phyloP scores from a whole-genome alignment of 495 filamentous ascomycete species.

The Hypoxylon subgilvum region DNA sequence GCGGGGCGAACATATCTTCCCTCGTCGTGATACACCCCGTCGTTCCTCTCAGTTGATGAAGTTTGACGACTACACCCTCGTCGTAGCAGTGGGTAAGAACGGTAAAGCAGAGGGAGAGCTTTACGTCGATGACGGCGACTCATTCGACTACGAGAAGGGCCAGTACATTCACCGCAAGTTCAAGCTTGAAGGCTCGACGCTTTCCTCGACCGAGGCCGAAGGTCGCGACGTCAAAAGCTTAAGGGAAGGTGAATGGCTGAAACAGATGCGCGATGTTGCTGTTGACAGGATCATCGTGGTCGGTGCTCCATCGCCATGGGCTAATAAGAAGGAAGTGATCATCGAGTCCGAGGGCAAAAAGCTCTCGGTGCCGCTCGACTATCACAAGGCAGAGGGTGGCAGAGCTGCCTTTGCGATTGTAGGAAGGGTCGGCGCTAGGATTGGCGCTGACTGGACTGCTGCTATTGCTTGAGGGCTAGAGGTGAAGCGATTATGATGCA shows the following conservation, averaged over 20 bases:
- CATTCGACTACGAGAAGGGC: slow-evolving; percentile 83
- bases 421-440: slow-evolving; percentile 73
- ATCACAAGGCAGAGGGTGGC: slow-evolving; percentile 60
- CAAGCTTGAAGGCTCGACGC: slow-evolving; percentile 57
- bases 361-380: slow-evolving; percentile 64
- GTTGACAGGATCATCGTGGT: slow-evolving; percentile 86
- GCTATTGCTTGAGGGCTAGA: slow-evolving; percentile 47
- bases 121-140: slow-evolving; percentile 94
- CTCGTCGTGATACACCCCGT: slow-evolving; percentile 84
- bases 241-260: slow-evolving; percentile 74
- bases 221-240: slow-evolving; percentile 61
- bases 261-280: slow-evolving; percentile 73
- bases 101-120: slow-evolving; percentile 79
- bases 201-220: slow-evolving; percentile 58
- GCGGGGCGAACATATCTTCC: slow-evolving; percentile 89
- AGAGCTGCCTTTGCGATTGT: slow-evolving; percentile 82
- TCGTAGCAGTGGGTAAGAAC: slow-evolving; percentile 74
- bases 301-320: slow-evolving; percentile 76
- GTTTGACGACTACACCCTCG: slow-evolving; percentile 91
- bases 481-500: not conserved
- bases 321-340: slow-evolving; percentile 66
- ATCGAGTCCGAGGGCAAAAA: slow-evolving; percentile 73
- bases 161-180: slow-evolving; percentile 87
- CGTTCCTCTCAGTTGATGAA: slow-evolving; percentile 87
- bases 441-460: slow-evolving; percentile 84